phyloP scores from a whole-genome alignment of 345 rosid species.

The Carallia pectinifolia region DNA sequence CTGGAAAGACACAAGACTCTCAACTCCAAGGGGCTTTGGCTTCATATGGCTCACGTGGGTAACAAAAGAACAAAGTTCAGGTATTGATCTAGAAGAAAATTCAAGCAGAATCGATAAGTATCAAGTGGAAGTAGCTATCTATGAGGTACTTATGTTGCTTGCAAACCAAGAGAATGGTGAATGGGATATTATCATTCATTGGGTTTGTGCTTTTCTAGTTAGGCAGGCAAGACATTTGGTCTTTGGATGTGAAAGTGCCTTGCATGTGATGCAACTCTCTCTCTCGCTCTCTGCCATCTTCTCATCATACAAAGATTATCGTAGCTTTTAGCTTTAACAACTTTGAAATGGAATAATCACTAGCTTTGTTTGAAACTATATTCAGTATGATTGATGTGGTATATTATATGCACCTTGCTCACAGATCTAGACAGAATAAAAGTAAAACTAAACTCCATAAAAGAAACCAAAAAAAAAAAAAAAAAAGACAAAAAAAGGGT shows the following conservation, averaged over 20 bases:
- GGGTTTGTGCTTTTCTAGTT: slow-evolving; percentile 71
- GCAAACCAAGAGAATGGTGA: slow-evolving; percentile 5
- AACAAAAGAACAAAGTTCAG: slow-evolving; percentile 4
- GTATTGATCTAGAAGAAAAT: slow-evolving; percentile 5
- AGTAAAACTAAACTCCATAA: slow-evolving; percentile 15
- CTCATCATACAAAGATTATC: slow-evolving; percentile 26
- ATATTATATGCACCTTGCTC: slow-evolving; percentile 9
- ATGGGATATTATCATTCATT: slow-evolving; percentile 16
- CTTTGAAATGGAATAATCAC: slow-evolving; percentile 43
- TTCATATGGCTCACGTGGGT: slow-evolving; percentile 1
- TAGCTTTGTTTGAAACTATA: slow-evolving; percentile 20
- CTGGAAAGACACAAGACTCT: not conserved
- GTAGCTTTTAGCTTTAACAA: slow-evolving; percentile 32
- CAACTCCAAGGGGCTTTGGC: slow-evolving; percentile 3
- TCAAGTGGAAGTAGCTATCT: slow-evolving; percentile 4
- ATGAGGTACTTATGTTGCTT: slow-evolving; percentile 1
- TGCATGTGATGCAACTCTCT: slow-evolving; percentile 58
- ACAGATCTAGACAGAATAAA: not conserved
- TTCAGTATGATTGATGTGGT: slow-evolving; percentile 2
- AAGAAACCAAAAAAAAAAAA: slow-evolving; percentile 7
- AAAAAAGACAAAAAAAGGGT: slow-evolving; percentile 6
- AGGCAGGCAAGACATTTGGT: slow-evolving; percentile 49
- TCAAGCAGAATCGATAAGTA: not conserved
- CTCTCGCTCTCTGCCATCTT: slow-evolving; percentile 4
- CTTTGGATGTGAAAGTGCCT: slow-evolving; percentile 49